Evolutionary conservation across 805 yeast species (phyloP), one percentile per base, ranked within the genome.

Genomic region (Yamadazyma tumulicola): DNA sequence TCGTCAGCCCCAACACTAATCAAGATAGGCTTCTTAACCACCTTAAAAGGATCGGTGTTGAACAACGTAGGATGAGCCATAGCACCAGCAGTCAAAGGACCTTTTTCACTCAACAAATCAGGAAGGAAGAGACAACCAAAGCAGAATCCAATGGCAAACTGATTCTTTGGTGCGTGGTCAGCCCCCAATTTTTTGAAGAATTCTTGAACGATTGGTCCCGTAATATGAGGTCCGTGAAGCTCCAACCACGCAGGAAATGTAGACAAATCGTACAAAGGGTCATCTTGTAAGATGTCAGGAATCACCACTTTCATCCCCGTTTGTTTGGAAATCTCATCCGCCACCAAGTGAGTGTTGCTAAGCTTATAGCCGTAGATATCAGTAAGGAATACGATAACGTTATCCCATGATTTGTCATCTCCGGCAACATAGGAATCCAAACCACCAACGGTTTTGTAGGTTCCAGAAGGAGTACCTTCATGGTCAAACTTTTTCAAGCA

Each of bases 41-140:
- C 10, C 63, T 71, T 32, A 65, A 74, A 30, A 83, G 64, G 47
- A 79, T 89, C 23, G 75, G 85, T 14, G 67, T 65, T 10, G 68
- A 42, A n/a, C 81, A 77, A 37, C 77, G 89, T 78, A 4, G 96
- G 95, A 59, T 87, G 96, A 3, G 89, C 89, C 44, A 77, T 55
- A 7, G 88, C 91, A 48, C 74, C 85, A 11, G 69, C 83, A 41
- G 75, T 74, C 22, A 74, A 70, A 6, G 49, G 28, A 17, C 73
- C 72, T 18, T 35, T 45, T 19, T 51, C 47, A 4, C 55, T 47
- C 30, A 61, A 38, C 7, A 66, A 49, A 21, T 41, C 44, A 12
- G 69, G 41, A 48, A 64, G 51, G 33, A 32, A 53, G 29, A 42
- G 41, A 29, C 52, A 50, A 26, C 57, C 57, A 39, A 41, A 54